Base-by-base conservation (phyloP, 768 basidiomycete species). In the Naganishia vishniacii region DNA sequence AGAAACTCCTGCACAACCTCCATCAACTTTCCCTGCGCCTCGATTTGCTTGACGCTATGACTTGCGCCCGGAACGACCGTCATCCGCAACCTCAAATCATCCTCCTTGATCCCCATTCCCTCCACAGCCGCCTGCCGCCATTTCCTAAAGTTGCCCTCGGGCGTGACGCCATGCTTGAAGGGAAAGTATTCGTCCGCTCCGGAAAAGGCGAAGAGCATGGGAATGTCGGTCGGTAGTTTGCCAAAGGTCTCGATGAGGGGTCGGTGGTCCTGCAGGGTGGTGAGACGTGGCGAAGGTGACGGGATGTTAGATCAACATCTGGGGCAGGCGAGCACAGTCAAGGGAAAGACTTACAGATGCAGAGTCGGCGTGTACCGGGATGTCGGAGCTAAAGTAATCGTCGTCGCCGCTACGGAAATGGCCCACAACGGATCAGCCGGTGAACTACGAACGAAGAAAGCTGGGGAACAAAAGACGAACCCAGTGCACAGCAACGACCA, bases 361-460 rank as follows among this genome's bases (percentile, higher is more conserved):
- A 12, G 42, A 3, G 40, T 61, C 62, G 4, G 47, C 18, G 23
- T 53, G 31, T 8, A 42, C 34, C 5, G 67, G 67, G 23, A 77
- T 51, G 56, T 75, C 74, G 9, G 66, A 53, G n/a, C 73, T 74
- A 67, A 77, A 77, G 61, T 71, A 75, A 53, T 77, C 76, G 62
- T 77, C 76, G 47, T 75, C 71, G 18, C 76, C 76, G 11, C 76
- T 77, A 34, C 1, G 23, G 15, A n/a, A 51, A n/a, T n/a, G n/a
- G n/a, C n/a, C n/a, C n/a, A n/a, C n/a, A n/a, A n/a, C n/a, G n/a
- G n/a, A n/a, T n/a, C n/a, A n/a, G n/a, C n/a, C n/a, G n/a, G n/a
- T n/a, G n/a, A n/a, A n/a, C n/a, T n/a, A n/a, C n/a, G n/a, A n/a
- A n/a, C n/a, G n/a, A n/a, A n/a, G n/a, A 34, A 3, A 3, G 6